Base-by-base conservation (phyloP, 2,329 filamentous ascomycete species). In the Penicillium paneum region DNA sequence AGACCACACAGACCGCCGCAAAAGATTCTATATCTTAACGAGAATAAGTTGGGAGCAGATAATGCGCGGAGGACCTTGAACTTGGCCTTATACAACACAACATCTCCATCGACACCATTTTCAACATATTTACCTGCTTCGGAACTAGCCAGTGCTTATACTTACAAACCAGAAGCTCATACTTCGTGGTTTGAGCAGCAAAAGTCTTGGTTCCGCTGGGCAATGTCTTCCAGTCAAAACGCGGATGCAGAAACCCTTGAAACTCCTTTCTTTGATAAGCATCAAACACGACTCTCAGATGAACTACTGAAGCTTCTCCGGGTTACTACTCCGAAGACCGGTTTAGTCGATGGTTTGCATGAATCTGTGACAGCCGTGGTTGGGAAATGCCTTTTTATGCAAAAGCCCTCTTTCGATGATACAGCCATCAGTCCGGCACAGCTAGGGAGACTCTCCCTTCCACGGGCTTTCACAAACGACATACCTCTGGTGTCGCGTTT, bases 171-270 rank as follows among this genome's bases (percentile, higher is more conserved):
- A 12, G 64, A 64, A 8, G 44, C 55, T 26, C 64, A 58, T 50
- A 56, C 64, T 10, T 62, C 68, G 10, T 73, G 69, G 64, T 59
- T 68, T 41, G 65, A 75, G 45, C 63, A 66, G 24, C 59, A 66
- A 44, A 68, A 66, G 24, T 40, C 61, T 31, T 76, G 74, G 74
- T 67, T 73, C 56, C 66, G 74, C 53, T 76, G 73, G 74, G 64
- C 64, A 34, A 66, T 68, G 54, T 60, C 67, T 8, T 60, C 66
- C 15, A 52, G 59, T 15, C 63, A 67, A 47, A 40, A 58, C 17
- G 53, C 52, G n/a, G 61, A 59, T 31, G 53, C 56, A 38, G 60
- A 57, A 36, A 43, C 45, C 1, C 49, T 58, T 2, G 48, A 62
- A 35, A 60, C 62, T 13, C 65, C 64, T 1, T 62, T 69, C 15